Evolutionary conservation across 768 basidiomycete species (phyloP).

Genomic region (Suillus fuscotomentosus): DNA sequence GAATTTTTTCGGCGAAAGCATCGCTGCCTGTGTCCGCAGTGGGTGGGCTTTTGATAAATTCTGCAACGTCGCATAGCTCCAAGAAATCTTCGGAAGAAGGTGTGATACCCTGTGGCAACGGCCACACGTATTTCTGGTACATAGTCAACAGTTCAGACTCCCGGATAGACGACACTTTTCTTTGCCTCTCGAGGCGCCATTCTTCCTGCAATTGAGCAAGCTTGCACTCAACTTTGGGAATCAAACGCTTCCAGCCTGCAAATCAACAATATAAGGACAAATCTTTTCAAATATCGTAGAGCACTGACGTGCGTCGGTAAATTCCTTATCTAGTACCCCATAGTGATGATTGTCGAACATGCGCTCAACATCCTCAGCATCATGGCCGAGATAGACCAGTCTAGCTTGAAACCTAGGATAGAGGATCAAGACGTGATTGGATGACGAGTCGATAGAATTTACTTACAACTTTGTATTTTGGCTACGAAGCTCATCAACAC

Average conservation of each 20-base stretch:
- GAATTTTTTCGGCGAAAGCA: background rate
- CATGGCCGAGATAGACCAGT: background rate
- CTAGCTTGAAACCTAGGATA: background rate
- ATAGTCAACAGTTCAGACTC: background rate
- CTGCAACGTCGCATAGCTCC: background rate
- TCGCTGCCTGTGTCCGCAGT: background rate
- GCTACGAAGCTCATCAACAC: background rate
- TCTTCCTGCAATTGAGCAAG: background rate
- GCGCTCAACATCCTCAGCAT: background rate
- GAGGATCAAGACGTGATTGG: background rate
- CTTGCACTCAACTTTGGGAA: background rate
- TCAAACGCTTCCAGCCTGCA: slow-evolving; percentile 1
- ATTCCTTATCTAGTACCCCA: background rate
- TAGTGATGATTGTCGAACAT: background rate
- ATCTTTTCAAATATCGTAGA: no score
- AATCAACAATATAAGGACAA: background rate
- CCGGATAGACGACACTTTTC: background rate
- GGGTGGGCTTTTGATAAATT: background rate
- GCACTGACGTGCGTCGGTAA: slow-evolving; percentile 3
- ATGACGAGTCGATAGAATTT: background rate
- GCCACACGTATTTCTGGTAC: background rate
- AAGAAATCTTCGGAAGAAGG: background rate
- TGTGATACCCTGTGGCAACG: background rate
- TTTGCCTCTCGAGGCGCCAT: background rate
- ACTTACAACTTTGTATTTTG: background rate